These are phyloP conservation scores for Dictyostelium purpureum DNA, from an alignment of 78 protist genomes.

Conservation along the genomic window DNA sequence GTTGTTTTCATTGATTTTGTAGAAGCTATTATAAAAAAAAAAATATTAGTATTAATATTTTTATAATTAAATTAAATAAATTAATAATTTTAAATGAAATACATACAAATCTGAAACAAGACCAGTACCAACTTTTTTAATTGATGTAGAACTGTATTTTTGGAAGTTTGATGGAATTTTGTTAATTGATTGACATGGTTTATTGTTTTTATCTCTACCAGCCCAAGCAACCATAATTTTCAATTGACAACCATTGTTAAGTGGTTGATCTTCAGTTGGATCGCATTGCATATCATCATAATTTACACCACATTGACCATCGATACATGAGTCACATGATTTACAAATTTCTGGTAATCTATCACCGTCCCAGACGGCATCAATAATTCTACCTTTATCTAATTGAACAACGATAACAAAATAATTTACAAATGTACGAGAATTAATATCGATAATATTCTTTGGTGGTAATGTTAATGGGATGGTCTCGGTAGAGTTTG, in stretches of 20 bases:
- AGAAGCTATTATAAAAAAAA: too few relatives aligned
- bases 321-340: slow-evolving; percentile 25
- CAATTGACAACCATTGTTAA: slow-evolving; percentile 37
- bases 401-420: slow-evolving; percentile 1
- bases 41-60: not conserved
- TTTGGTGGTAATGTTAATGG: not conserved
- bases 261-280: too few relatives aligned
- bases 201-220: slow-evolving; percentile 20
- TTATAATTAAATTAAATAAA: slow-evolving; percentile 17
- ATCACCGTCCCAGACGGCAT: slow-evolving; percentile 69
- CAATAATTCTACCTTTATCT: slow-evolving; percentile 12
- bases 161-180: slow-evolving; percentile 48
- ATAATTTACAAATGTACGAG: not conserved
- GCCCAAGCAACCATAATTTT: slow-evolving; percentile 65
- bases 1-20: too few relatives aligned
- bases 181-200: slow-evolving; percentile 21
- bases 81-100: not conserved
- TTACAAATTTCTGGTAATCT: not conserved
- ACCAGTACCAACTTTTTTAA: slow-evolving; percentile 28
- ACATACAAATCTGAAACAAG: slow-evolving; percentile 25
- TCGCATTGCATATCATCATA: slow-evolving; percentile 17
- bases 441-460: not conserved
- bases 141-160: slow-evolving; percentile 16
- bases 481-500: too few relatives aligned
- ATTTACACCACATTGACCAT: slow-evolving; percentile 35